These are phyloP conservation scores for Phaseolus coccineus DNA, from an alignment of 331 rosid genomes.

Conservation along the genomic window DNA sequence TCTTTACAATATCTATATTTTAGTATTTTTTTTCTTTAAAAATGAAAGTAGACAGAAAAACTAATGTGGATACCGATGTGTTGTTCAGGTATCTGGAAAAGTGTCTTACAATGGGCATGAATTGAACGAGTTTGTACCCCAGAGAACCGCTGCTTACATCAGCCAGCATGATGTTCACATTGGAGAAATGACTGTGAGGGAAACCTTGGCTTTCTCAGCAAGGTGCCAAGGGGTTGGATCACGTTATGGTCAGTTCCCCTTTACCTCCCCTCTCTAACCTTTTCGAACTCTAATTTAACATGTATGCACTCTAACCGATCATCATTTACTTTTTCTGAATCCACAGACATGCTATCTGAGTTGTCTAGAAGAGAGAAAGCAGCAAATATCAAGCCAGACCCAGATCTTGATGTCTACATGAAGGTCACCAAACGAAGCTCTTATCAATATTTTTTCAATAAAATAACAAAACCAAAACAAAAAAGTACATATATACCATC, in stretches of 20 bases:
- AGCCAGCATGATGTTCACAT: conserved; percentile 84
- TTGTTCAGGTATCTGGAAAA: conserved; percentile 59
- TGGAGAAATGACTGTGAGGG: conserved; percentile 94
- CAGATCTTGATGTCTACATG: conserved; percentile 50
- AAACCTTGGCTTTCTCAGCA: conserved; percentile 87
- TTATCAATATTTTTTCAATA: neutral
- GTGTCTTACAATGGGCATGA: conserved; percentile 81
- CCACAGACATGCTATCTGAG: conserved; percentile 75
- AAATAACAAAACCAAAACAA: neutral
- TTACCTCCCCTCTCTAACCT: neutral
- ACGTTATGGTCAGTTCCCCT: conserved; percentile 64
- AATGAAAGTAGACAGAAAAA: neutral
- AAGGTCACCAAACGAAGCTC: conserved; percentile 8
- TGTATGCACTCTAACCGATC: neutral
- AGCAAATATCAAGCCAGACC: conserved; percentile 47
- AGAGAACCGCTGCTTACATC: conserved; percentile 84
- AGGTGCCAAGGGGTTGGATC: conserved; percentile 89
- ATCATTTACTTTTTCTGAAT: conserved; percentile 12
- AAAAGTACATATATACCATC: neutral
- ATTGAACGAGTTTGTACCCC: conserved; percentile 79
- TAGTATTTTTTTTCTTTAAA: neutral
- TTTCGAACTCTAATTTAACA: conserved; percentile 13
- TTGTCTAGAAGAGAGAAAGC: conserved; percentile 82
- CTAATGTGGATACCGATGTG: neutral
- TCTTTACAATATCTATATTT: neutral